Base-by-base conservation (phyloP, 75 land plant genomes). In the Chamaecyparis obtusa region DNA sequence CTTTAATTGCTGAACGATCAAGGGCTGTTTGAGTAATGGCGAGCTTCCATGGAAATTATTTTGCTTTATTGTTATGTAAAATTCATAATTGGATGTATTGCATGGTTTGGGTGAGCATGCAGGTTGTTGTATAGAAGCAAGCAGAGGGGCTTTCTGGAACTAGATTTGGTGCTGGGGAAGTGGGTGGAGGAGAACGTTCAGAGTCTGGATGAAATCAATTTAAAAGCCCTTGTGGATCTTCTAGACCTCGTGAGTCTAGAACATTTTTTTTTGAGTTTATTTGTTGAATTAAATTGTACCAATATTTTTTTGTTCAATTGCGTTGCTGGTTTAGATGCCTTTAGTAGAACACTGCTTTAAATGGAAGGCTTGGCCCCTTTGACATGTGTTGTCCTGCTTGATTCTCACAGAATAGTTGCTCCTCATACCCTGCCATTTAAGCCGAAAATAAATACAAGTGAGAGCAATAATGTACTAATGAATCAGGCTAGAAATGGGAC, bases 151-250 rank as follows among this genome's bases (percentile, higher is more conserved):
- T 97, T 91, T 82, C 93, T 97, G 49, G 99, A 97, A 81, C 84
- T 97, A 82, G 99, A 97, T 92, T 90, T 97, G 93, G 91, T 97
- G n/a, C 90, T 97, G 56, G 99, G 99, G 43, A 97, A 93, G 60
- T 97, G 99, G 99, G 95, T 96, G 72, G 95, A 97, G 90, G 94
- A 96, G 30, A 89, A 97, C 83, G 90, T 95, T 32, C 85, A 85
- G 36, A 69, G 86, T 51, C 89, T 97, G 90, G 98, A 96, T 91
- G 99, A 96, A 57, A 60, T 49, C 17, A 93, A 94, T 24, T 85
- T 97, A 49, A 88, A 87, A 83, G 89, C 95, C 17, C 95, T 97
- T 79, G 91, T 93, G 76, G 89, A 94, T 46, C 91, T 97, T 64
- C 95, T 97, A 83, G 95, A 97, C 71, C 86, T 94, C 95, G 99